Base-by-base conservation (phyloP, 768 basidiomycete species). In the Mycena indigotica region DNA sequence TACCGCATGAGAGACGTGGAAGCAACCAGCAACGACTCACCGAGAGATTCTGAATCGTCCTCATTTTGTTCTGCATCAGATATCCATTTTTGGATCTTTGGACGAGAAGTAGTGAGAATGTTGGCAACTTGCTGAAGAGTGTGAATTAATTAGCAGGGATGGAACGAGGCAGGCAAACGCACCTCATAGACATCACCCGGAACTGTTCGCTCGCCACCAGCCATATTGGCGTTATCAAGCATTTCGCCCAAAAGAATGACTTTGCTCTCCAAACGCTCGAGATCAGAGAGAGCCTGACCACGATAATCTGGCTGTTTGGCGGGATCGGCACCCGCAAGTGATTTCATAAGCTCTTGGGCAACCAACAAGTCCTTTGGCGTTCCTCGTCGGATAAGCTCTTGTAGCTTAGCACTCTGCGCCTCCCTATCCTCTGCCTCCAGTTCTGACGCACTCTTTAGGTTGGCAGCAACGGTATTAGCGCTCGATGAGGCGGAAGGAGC, bases 51-150 rank as follows among this genome's bases (percentile, higher is more conserved):
- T 3, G 93, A 84, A 72, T 95, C 93, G 38, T 94, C 89, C 2
- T 95, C 93, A 38, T 92, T 88, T 2, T 86, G 80, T 66, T 94
- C 89, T 17, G 93, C 94, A 64, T 98, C 94, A 10, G 90, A 92
- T 56, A 98, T 91, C 96, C 97, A 98, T 67, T 94, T 96, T 73
- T 99, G 97, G 44, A 98, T 83, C 76, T 91, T 98, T 0, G 97
- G 97, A 46, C 95, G 83, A 2, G 95, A 95, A 44, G 82, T 81
- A 26, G 77, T 79, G 15, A 97, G 83, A 35, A 96, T 86, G 0
- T 84, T 75, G 0, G 96, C 90, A 2, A 98, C 94, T 87, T 99
- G 97, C 89, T 93, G 66, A 28, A 60, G 28, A 46, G 46, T 53
- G 52, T 59, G 53, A 57, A 29, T 51, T 32, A 17, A 48, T 30